These are phyloP conservation scores for Trametes punicea DNA, from an alignment of 768 basidiomycete genomes.

Conservation along the genomic window DNA sequence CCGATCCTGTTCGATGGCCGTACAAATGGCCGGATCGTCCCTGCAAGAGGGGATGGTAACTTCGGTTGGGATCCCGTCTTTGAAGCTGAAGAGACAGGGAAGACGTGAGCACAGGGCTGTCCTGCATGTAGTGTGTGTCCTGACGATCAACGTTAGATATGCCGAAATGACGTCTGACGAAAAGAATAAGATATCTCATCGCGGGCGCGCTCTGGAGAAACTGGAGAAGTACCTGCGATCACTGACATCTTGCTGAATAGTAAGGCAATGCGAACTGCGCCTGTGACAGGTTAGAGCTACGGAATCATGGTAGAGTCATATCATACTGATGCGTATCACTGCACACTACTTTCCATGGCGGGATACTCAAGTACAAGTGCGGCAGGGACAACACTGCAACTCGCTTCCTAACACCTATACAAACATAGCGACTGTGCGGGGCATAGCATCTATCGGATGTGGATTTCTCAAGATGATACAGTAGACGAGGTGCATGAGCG, in stretches of 20 bases:
- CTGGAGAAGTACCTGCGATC: conserved; percentile 41
- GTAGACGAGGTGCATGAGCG: no score
- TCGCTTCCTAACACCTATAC: no score
- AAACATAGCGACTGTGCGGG: no score
- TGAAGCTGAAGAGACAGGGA: conserved; percentile 67
- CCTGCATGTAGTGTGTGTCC: not conserved
- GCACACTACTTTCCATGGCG: no score
- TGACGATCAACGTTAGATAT: conserved; percentile 39
- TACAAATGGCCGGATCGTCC: conserved; percentile 88
- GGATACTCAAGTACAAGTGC: no score
- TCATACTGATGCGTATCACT: no score
- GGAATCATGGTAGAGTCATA: no score
- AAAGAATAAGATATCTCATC: conserved; percentile 66
- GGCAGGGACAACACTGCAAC: no score
- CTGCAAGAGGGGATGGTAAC: conserved; percentile 66
- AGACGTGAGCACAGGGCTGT: conserved; percentile 54
- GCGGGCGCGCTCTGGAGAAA: conserved; percentile 61
- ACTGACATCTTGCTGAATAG: not conserved
- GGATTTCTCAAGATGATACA: no score
- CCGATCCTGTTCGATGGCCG: conserved; percentile 84
- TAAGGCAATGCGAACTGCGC: no score
- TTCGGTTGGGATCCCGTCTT: conserved; percentile 96
- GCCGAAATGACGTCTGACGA: conserved; percentile 62
- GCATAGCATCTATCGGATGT: no score
- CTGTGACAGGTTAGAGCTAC: no score